Evolutionary conservation across 2,329 filamentous ascomycete genomes (phyloP), one percentile per base, ranked within the genome.

Genomic region (Fusarium fracticaudum): DNA sequence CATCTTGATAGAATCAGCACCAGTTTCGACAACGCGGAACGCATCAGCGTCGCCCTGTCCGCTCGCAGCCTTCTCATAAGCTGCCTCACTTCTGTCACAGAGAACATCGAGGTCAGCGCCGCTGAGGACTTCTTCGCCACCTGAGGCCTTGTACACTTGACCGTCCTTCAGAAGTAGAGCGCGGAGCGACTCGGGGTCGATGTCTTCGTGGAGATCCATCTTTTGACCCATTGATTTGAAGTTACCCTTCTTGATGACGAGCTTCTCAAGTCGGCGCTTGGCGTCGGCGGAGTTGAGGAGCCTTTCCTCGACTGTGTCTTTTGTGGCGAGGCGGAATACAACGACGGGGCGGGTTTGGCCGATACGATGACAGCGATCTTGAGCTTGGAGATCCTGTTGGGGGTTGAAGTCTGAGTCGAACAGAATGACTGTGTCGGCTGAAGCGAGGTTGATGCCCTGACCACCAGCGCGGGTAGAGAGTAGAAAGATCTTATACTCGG

Each of bases 351-450:
- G 89, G 2, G 92, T 98, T 81, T 99, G 96, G 0, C 96, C 96
- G 72, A 99, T 98, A 18, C 96, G 91, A 80, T 99, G 96, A 2
- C 94, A 95, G 10, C 96, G 94, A 79, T 99, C 96, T 83, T 98
- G 96, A 0, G 96, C 96, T 80, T 99, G 96, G 0, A 99, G 87
- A 81, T 99, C 96, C 80, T 98, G 96, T 81, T 99, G 96, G 0
- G 96, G 96, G 77, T 99, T 99, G 91, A 96, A 98, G 78, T 98
- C 90, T 6, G 84, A 87, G 81, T 98, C 96, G 76, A 96, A 98
- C 0, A 98, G 86, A 51, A 98, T 93, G 17, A 98, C 96, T 0
- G 96, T 98, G 77, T 98, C 96, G 0, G 96, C 96, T 2, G 92
- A 92, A 0, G 94, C 94, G 1, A 98, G 90, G 78, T 98, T 98